Conservation (phyloP, 176 grass and related monocot genomes). For the Tuctoria greenei region DNA sequence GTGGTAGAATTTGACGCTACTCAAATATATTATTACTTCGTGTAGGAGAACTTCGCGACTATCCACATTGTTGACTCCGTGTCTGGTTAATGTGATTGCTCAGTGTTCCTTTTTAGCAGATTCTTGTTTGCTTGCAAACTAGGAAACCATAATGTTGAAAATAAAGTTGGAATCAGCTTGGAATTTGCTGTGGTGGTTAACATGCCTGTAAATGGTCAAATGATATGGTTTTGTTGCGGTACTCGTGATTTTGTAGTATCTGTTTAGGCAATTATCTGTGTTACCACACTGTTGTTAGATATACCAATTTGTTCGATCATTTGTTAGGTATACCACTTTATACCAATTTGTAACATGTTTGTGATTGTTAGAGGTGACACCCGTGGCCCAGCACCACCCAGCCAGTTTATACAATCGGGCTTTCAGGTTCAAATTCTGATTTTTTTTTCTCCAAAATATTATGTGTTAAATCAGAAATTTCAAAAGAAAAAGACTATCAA, state of each 20-base stretch:
- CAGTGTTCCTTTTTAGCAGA: background rate
- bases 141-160: background rate
- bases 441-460: too few species aligned
- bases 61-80: conserved; percentile 24
- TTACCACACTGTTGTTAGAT: background rate
- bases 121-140: background rate
- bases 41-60: conserved; percentile 32
- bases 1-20: conserved; percentile 36
- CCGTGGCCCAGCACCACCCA: too few species aligned
- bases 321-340: too few species aligned
- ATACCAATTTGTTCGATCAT: background rate
- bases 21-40: conserved; percentile 40
- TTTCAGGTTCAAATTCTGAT: too few species aligned
- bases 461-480: too few species aligned
- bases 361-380: too few species aligned
- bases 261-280: background rate
- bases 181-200: too few species aligned
- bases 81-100: conserved; percentile 4
- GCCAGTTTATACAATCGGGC: too few species aligned
- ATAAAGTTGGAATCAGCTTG: background rate
- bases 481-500: too few species aligned
- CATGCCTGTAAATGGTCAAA: background rate
- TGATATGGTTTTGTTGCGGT: background rate
- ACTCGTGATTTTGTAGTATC: background rate
- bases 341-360: too few species aligned